A percentile compares a stretch with the other conserved stretches of the same genome.
Evolutionary conservation across 805 yeast species (phyloP).

Genomic region (Saturnispora besseyi): DNA sequence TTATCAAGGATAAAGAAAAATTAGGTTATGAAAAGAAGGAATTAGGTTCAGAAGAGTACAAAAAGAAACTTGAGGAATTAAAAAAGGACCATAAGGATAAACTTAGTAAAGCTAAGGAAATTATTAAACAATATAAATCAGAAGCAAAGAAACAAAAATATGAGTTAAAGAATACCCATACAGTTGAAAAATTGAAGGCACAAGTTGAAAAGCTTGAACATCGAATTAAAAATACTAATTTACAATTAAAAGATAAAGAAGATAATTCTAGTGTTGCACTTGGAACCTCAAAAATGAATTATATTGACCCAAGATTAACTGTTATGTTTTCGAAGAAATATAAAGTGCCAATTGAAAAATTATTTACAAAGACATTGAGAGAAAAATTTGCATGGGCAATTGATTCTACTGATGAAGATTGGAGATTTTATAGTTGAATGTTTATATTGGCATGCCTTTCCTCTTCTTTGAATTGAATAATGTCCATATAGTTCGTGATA

Average conservation of each 20-base stretch:
- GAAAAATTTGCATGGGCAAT: slow-evolving; percentile 96
- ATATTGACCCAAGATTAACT: slow-evolving; percentile 88
- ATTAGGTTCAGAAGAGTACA: slow-evolving; percentile 46
- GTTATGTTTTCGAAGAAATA: slow-evolving; percentile 82
- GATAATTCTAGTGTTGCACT: slow-evolving; percentile 90
- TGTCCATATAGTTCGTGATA: too few relatives aligned
- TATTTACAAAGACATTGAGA: slow-evolving; percentile 82
- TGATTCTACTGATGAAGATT: slow-evolving; percentile 76
- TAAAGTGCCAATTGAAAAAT: slow-evolving; percentile 83
- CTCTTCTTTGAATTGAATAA: too few relatives aligned
- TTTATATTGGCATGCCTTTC: too few relatives aligned
- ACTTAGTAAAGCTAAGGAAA: slow-evolving; percentile 45
- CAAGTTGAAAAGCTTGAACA: slow-evolving; percentile 68
- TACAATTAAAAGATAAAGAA: slow-evolving; percentile 84
- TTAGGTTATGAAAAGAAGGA: slow-evolving; percentile 47
- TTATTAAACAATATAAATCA: slow-evolving; percentile 39
- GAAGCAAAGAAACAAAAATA: slow-evolving; percentile 56
- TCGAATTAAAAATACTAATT: slow-evolving; percentile 55
- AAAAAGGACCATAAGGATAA: slow-evolving; percentile 48
- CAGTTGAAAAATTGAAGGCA: slow-evolving; percentile 59
- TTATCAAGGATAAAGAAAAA: slow-evolving; percentile 71
- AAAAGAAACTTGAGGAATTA: slow-evolving; percentile 39
- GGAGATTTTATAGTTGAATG: slow-evolving; percentile 53
- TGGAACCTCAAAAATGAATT: slow-evolving; percentile 89
- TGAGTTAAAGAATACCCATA: slow-evolving; percentile 42